phyloP scores from a whole-genome alignment of 371 early-diverging fungal genomes.

The Apophysomyces elegans region DNA sequence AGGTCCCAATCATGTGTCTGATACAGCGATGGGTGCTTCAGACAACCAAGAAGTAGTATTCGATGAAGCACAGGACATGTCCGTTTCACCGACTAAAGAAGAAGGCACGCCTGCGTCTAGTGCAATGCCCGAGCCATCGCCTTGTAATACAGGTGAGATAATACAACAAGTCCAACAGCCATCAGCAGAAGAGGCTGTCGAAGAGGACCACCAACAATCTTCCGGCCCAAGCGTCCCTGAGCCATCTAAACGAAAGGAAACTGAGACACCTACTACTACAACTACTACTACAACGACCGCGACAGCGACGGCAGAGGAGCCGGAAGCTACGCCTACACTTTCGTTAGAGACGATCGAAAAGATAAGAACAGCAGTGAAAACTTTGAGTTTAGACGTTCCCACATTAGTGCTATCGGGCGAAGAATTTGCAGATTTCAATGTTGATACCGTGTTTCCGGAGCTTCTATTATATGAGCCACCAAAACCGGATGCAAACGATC shows the following conservation, averaged over 20 bases:
- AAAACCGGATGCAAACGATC: conserved; percentile 48
- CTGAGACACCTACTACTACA: not conserved
- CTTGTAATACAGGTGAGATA: not conserved
- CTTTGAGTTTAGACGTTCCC: conserved; percentile 20
- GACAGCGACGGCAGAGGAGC: not conserved
- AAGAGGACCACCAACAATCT: not conserved
- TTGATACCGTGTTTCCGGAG: conserved; percentile 49
- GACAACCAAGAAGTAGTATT: not conserved
- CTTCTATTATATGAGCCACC: conserved; percentile 53
- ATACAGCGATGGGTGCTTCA: not conserved
- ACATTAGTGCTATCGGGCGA: conserved; percentile 22
- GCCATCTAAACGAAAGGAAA: not conserved
- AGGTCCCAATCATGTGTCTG: not conserved
- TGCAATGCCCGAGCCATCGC: not conserved
- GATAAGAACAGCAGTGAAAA: conserved; percentile 18
- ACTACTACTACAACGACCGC: too few species aligned
- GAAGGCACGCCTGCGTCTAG: not conserved
- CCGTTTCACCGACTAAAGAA: not conserved
- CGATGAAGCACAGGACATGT: not conserved
- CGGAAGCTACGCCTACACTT: conserved; percentile 8
- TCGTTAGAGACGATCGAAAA: conserved; percentile 22
- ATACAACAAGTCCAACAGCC: not conserved
- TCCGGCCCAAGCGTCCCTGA: not conserved
- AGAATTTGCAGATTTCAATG: conserved; percentile 31
- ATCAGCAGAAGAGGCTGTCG: not conserved